Base-by-base conservation (phyloP, 2,329 filamentous ascomycete genomes). In the Leptoxyphium fumago region DNA sequence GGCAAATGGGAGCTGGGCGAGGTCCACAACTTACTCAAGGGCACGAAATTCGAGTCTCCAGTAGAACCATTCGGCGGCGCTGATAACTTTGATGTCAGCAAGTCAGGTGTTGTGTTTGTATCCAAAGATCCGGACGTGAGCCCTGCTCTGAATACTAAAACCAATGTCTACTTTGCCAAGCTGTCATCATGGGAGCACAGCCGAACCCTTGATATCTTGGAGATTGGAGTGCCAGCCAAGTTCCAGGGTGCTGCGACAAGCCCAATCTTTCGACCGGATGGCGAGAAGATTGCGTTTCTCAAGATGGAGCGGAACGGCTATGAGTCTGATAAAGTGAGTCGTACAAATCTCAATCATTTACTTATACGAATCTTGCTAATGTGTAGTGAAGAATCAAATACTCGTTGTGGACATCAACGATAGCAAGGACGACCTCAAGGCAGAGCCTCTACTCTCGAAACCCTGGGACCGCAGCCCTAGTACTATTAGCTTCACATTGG, bases 261-360 rank as follows among this genome's bases (percentile, higher is more conserved):
- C 2, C 86, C 87, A 0, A 71, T 74, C 0, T 94, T 93, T 63
- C 88, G 84, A 2, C 77, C 77, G 3, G 73, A 82, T 54, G 84
- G 84, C 9, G 74, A 70, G 30, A 73, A 74, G 47, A 68, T 89
- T 21, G 84, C 77, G 1, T 94, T 93, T 59, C 70, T 84, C 28
- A 77, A 83, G 48, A 94, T 93, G 87, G 73, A 75, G 49, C 73
- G 73, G 45, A 71, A 76, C 42, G 77, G 81, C 46, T 94, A 94
- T 59, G 87, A 95, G 62, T 76, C 81, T 13, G 86, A 94, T 65
- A 82, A 40, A 21, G 32, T 15, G 9, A 36, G 32, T 13, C 32
- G 11, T 36, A 26, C 21, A 26, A 26, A 26, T 7, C 3, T 4
- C 21, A 26, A 4, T 26, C 21, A 26, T 26, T 26, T 26, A 3